phyloP scores from a whole-genome alignment of 371 early-diverging fungal species.

The Fennellomyces sp. region DNA sequence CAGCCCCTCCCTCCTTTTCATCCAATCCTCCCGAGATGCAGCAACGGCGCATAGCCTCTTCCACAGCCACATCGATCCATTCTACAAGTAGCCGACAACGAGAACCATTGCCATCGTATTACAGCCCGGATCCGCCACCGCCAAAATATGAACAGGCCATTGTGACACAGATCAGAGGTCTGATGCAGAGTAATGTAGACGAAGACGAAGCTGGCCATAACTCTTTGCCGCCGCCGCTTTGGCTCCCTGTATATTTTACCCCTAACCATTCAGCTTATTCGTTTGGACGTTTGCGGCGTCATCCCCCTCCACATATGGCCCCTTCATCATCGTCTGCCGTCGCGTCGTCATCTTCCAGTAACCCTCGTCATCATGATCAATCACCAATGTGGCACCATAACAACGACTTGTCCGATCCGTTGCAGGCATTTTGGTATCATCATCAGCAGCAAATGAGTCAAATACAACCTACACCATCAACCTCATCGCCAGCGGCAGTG shows the following conservation, averaged over 20 bases:
- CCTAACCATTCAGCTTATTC: slow-evolving; percentile 22
- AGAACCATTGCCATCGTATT: slow-evolving; percentile 41
- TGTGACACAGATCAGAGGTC: slow-evolving; percentile 45
- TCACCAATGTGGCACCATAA: slow-evolving; percentile 6
- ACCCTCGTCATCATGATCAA: not conserved
- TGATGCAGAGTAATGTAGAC: slow-evolving; percentile 7
- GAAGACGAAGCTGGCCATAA: slow-evolving; percentile 2
- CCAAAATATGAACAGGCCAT: slow-evolving; percentile 55
- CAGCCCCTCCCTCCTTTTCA: slow-evolving; percentile 41
- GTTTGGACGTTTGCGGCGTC: slow-evolving; percentile 21
- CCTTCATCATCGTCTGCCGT: not conserved
- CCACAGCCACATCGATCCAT: slow-evolving; percentile 5
- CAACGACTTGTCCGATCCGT: slow-evolving; percentile 12
- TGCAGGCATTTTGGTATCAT: slow-evolving; percentile 21
- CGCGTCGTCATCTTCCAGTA: slow-evolving; percentile 1
- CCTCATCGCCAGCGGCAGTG: slow-evolving; percentile 1
- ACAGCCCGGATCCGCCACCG: slow-evolving; percentile 34
- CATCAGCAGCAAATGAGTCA: slow-evolving; percentile 17
- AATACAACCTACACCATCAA: not conserved
- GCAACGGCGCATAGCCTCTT: not conserved
- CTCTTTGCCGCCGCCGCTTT: slow-evolving; percentile 17
- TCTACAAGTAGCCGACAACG: not conserved
- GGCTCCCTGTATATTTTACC: slow-evolving; percentile 24
- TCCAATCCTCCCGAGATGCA: slow-evolving; percentile 32
- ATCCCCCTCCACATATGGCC: slow-evolving; percentile 8